Evolutionary conservation across 2,329 filamentous ascomycete species (phyloP).

Genomic region (Harringtonia aguacate): DNA sequence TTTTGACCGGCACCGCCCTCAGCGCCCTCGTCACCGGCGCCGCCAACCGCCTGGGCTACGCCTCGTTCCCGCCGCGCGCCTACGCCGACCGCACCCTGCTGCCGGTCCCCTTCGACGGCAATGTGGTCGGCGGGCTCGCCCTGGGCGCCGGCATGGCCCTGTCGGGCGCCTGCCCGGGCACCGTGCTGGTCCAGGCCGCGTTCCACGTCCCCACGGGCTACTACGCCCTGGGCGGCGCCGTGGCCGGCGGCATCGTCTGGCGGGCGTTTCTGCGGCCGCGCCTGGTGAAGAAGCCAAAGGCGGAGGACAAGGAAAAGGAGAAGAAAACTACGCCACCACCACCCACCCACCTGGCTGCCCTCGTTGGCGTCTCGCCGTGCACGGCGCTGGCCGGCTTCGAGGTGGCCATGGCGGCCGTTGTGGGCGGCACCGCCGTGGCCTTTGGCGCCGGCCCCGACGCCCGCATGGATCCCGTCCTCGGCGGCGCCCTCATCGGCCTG

Average conservation of each 20-base stretch:
- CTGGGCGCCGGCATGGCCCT: constrained; percentile 57
- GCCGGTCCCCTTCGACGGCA: constrained; percentile 44
- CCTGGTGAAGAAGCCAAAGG: not conserved
- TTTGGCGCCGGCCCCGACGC: constrained; percentile 17
- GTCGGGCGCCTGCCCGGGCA: constrained; percentile 55
- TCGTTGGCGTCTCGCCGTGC: constrained; percentile 26
- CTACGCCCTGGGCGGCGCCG: constrained; percentile 41
- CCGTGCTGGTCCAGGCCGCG: constrained; percentile 49
- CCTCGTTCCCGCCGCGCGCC: constrained; percentile 33
- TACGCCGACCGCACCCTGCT: constrained; percentile 43
- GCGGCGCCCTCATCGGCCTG: constrained; percentile 47
- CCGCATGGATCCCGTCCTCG: constrained; percentile 33
- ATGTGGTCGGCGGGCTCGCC: constrained; percentile 50
- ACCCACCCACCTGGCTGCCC: constrained; percentile 24
- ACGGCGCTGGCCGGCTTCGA: constrained; percentile 32
- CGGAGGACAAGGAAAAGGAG: not conserved
- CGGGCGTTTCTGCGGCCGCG: constrained; percentile 29
- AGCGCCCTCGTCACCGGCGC: constrained; percentile 40
- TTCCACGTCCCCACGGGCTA: constrained; percentile 39
- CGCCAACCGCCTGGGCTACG: constrained; percentile 30
- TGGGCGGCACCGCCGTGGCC: constrained; percentile 21
- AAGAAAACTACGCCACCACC: not conserved
- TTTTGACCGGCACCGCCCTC: constrained; percentile 49
- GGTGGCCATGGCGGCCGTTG: constrained; percentile 29
- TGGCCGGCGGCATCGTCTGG: constrained; percentile 45